Conservation (phyloP, 441 rosid species). For the Aleurites moluccanus region DNA sequence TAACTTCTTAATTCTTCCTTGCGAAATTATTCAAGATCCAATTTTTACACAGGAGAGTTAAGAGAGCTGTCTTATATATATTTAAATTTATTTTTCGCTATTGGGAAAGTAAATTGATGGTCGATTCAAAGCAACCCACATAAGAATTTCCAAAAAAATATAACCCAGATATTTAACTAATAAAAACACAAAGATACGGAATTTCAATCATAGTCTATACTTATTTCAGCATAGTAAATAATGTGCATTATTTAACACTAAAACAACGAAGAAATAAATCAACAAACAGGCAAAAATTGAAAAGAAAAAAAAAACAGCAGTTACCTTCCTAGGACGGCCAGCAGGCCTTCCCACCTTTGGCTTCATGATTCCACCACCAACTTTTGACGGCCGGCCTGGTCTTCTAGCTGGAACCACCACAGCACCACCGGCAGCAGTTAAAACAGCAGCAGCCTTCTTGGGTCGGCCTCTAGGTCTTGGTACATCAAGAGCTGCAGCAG, state of each 20-base stretch:
- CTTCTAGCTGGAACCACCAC: conserved; percentile 40
- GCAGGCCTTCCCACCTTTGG: conserved; percentile 47
- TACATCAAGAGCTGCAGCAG: conserved; percentile 10
- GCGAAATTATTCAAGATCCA: too few species aligned
- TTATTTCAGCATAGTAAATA: too few species aligned
- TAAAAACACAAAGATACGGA: too few species aligned
- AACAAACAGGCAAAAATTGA: background rate
- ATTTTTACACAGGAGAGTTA: too few species aligned
- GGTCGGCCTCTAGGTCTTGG: conserved; percentile 71
- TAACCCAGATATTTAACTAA: too few species aligned
- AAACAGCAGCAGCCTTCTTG: conserved; percentile 27
- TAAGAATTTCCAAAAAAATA: too few species aligned
- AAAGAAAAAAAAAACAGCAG: background rate
- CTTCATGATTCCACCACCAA: conserved; percentile 39
- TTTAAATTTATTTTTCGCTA: too few species aligned
- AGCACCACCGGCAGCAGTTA: conserved; percentile 23
- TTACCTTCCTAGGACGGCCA: conserved; percentile 77
- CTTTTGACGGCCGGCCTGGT: conserved; percentile 62
- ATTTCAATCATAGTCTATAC: too few species aligned
- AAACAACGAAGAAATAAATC: background rate
- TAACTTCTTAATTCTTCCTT: background rate
- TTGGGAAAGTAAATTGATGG: too few species aligned
- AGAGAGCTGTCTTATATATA: too few species aligned
- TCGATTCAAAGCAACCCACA: too few species aligned
- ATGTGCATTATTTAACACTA: background rate